phyloP scores from a whole-genome alignment of 371 early-diverging fungal genomes.

The Neoconidiobolus thromboides region DNA sequence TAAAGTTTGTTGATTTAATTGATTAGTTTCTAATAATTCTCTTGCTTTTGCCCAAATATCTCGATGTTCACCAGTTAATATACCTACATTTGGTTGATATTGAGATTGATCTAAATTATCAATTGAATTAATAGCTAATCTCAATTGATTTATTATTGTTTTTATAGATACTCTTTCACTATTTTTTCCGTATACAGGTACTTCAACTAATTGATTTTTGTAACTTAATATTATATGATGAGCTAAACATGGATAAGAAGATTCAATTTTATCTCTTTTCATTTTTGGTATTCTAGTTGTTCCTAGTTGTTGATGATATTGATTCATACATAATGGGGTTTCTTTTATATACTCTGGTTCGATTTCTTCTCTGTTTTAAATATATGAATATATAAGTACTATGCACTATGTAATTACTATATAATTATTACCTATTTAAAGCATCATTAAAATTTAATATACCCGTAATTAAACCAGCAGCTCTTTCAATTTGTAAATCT shows the following conservation, averaged over 20 bases:
- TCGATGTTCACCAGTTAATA: constrained; percentile 67
- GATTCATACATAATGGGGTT: constrained; percentile 76
- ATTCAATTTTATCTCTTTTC: constrained; percentile 43
- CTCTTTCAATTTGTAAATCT: constrained; percentile 50
- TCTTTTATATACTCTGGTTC: constrained; percentile 10
- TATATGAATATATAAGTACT: background rate
- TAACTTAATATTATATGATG: constrained; percentile 66
- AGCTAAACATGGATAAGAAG: constrained; percentile 44
- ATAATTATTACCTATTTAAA: constrained; percentile 34
- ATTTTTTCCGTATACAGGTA: constrained; percentile 44
- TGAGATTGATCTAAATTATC: constrained; percentile 19
- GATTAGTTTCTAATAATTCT: constrained; percentile 14
- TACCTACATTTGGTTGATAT: constrained; percentile 43
- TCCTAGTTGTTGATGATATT: constrained; percentile 70
- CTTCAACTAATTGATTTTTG: constrained; percentile 59
- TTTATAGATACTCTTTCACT: constrained; percentile 43
- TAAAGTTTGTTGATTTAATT: constrained; percentile 7
- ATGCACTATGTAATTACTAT: background rate
- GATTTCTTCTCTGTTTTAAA: background rate
- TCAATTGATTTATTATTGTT: constrained; percentile 41
- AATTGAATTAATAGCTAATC: constrained; percentile 32
- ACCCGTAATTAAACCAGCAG: constrained; percentile 47
- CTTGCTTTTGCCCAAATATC: constrained; percentile 57
- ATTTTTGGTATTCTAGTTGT: constrained; percentile 49
- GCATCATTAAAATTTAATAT: constrained; percentile 49